phyloP scores from a whole-genome alignment of 208 protist genomes.

The Trypanosoma brucei region DNA sequence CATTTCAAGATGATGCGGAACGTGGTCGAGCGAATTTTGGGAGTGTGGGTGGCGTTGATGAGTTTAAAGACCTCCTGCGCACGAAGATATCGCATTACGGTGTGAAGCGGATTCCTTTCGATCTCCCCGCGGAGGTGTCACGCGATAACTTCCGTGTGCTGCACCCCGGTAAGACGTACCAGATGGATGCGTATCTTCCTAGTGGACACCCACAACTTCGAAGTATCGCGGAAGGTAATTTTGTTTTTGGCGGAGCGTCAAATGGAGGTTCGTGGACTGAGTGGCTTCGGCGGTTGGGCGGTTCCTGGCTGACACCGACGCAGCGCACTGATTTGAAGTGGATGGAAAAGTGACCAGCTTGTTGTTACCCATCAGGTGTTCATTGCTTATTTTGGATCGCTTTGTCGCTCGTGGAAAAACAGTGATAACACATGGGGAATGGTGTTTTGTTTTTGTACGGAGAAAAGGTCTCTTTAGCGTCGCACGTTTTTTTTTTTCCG shows the following conservation, averaged over 20 bases:
- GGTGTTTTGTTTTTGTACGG: no score
- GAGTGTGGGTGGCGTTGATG: conserved; percentile 55
- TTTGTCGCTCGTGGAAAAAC: no score
- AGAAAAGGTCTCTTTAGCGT: no score
- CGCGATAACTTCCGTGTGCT: conserved; percentile 67
- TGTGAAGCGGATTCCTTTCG: conserved; percentile 64
- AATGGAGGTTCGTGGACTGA: conserved; percentile 30
- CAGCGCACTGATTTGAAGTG: conserved; percentile 44
- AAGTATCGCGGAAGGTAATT: conserved; percentile 3
- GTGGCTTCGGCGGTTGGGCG: conserved; percentile 43
- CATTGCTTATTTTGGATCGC: no score
- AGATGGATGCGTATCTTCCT: conserved; percentile 51
- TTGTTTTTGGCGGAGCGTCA: conserved; percentile 8
- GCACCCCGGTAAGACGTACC: conserved; percentile 53
- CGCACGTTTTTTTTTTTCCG: no score
- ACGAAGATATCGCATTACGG: conserved; percentile 76
- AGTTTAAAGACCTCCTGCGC: conserved; percentile 80
- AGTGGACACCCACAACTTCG: conserved; percentile 51
- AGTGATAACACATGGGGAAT: no score
- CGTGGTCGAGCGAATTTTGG: conserved; percentile 75
- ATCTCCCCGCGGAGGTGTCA: conserved; percentile 71
- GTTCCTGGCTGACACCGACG: conserved; percentile 32
- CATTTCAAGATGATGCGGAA: conserved; percentile 73
- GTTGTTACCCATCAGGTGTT: no score
- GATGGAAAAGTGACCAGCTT: conserved; percentile 6